phyloP scores from a whole-genome alignment of 371 early-diverging fungal species.

The Mucor mucedo region DNA sequence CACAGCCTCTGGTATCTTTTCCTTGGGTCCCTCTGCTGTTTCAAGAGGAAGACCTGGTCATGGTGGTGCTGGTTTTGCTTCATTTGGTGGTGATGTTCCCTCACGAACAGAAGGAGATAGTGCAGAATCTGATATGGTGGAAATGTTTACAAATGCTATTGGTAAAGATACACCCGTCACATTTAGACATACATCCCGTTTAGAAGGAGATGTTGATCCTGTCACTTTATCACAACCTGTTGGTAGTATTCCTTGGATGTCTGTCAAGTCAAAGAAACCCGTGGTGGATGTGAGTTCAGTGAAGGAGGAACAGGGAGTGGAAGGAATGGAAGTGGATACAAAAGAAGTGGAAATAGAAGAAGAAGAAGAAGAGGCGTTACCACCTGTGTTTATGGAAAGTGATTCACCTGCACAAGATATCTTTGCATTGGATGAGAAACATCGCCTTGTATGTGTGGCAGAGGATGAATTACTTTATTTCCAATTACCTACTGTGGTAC shows the following conservation, averaged over 20 bases:
- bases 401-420: constrained; percentile 53
- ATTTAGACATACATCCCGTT: constrained; percentile 38
- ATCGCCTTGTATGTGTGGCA: constrained; percentile 44
- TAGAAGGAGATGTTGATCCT: constrained; percentile 50
- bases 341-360: neutral
- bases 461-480: constrained; percentile 50
- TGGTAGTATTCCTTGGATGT: constrained; percentile 41
- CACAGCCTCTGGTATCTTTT: constrained; percentile 72
- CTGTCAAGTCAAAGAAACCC: constrained; percentile 21
- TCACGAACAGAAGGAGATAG: constrained; percentile 32
- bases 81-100: constrained; percentile 39
- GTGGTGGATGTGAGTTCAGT: constrained; percentile 10
- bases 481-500: constrained; percentile 53
- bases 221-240: constrained; percentile 34
- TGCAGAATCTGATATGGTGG: constrained; percentile 37
- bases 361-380: constrained; percentile 15
- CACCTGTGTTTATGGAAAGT: constrained; percentile 38
- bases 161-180: constrained; percentile 44
- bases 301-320: constrained; percentile 7
- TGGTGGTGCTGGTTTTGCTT: constrained; percentile 42
- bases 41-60: constrained; percentile 20
- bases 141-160: constrained; percentile 27
- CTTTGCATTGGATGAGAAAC: constrained; percentile 42
- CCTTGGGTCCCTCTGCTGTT: constrained; percentile 65
- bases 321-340: constrained; percentile 5